Conservation (phyloP, 1,284 basidiomycete genomes). For the Austropuccinia psidii region DNA sequence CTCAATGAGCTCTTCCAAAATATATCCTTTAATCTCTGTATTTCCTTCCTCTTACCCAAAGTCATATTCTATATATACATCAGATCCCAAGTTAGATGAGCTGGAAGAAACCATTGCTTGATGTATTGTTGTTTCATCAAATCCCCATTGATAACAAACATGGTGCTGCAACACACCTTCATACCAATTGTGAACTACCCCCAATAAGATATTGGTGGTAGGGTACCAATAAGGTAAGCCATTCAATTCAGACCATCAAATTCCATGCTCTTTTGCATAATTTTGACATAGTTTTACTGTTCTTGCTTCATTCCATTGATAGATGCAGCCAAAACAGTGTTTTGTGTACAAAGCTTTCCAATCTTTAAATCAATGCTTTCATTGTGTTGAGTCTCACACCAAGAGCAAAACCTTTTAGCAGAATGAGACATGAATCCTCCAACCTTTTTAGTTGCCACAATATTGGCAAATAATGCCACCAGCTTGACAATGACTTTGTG, state of each 20-base stretch:
- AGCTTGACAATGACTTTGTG: no score
- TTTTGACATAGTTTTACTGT: background rate
- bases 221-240: constrained; percentile 15
- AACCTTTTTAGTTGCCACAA: constrained; percentile 14
- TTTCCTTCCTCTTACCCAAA: no score
- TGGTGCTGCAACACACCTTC: constrained; percentile 15
- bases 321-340: background rate
- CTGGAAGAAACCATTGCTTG: no score
- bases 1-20: no score
- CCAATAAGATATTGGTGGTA: background rate
- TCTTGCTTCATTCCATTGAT: background rate
- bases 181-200: constrained; percentile 23
- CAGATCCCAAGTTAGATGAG: no score
- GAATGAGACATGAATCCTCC: constrained; percentile 2
- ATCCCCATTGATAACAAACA: constrained; percentile 10
- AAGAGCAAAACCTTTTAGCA: constrained; percentile 4
- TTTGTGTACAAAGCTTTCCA: background rate
- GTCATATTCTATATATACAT: no score
- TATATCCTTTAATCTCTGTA: no score
- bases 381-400: background rate
- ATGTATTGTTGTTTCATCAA: no score
- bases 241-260: constrained; percentile 23
- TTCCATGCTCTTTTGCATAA: background rate
- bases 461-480: background rate
- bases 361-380: background rate